Base-by-base conservation (phyloP, 2,329 filamentous ascomycete species). In the Stachybotrys chlorohalonatus region DNA sequence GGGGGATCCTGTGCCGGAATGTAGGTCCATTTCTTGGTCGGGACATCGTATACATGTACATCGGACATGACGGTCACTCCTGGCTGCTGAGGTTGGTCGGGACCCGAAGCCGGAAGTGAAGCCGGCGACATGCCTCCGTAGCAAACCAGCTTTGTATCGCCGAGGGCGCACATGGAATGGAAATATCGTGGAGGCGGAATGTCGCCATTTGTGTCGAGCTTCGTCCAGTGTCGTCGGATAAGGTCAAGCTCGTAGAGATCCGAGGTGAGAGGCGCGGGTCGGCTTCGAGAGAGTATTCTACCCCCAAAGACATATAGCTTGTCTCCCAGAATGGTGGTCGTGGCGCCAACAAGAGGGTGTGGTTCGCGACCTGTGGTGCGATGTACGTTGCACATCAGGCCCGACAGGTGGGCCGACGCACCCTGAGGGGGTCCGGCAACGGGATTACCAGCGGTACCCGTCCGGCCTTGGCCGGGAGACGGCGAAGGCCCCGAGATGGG, bases 11-110 rank as follows among this genome's bases (percentile, higher is more conserved):
- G 81, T 0, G 90, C 86, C 1, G 86, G 82, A 48, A 99, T 84
- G 57, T 85, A 90, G 17, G 89, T 93, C 94, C 94, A 99, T 51
- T 80, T 87, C 63, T 82, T 86, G 0, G 87, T 87, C 1, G 83
- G 80, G 1, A 94, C 89, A 68, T 99, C 93, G 70, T 90, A 97
- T 36, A 99, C 89, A 70, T 97, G 90, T 54, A 97, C 90, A 71
- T 99, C 94, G 7, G 93, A 96, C 92, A 99, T 96, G 55, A 97
- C 94, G 1, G 91, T 87, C 5, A 97, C 89, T 65, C 96, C 92
- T 45, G 90, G 85, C 24, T 52, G 50, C 62, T 91, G 88, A 54
- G 84, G 76, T 56, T 77, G 74, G 11, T 77, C 75, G 15, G 72
- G 70, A 24, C 71, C 66, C 50, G 70, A 63, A 39, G 78, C 69